These are phyloP conservation scores for Dendrobium officinale DNA, from an alignment of 106 monocot species.

Conservation along the genomic window DNA sequence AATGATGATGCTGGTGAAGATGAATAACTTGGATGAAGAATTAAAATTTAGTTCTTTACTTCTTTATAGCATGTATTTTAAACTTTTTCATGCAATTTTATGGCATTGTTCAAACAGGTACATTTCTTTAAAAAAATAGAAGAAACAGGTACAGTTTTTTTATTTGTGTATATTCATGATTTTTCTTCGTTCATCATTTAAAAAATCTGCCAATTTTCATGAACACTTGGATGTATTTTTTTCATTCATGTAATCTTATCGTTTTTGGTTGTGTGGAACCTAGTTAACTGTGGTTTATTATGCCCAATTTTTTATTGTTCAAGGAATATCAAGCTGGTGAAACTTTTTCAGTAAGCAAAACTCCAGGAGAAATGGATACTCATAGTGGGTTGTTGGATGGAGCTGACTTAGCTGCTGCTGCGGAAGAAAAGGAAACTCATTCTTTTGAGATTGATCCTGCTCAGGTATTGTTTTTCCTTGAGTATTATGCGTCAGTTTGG, in stretches of 20 bases:
- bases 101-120: neutral
- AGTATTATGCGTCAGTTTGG: neutral
- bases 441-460: constrained; percentile 92
- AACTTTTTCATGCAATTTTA: neutral
- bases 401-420: constrained; percentile 76
- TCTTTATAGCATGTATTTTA: neutral
- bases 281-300: neutral
- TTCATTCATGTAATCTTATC: neutral
- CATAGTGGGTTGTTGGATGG: constrained; percentile 77
- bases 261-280: neutral
- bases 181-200: neutral
- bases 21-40: neutral
- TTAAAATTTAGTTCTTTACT: neutral
- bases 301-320: neutral
- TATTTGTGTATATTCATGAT: neutral
- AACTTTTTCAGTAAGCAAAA: constrained; percentile 78
- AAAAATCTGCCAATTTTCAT: neutral
- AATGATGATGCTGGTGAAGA: neutral
- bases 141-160: neutral
- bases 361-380: constrained; percentile 41
- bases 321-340: constrained; percentile 16
- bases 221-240: neutral
- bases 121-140: neutral
- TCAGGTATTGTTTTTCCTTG: constrained; percentile 35
- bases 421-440: constrained; percentile 97